Conservation (phyloP, 129 eudicot genomes). For the Daucus carota region DNA sequence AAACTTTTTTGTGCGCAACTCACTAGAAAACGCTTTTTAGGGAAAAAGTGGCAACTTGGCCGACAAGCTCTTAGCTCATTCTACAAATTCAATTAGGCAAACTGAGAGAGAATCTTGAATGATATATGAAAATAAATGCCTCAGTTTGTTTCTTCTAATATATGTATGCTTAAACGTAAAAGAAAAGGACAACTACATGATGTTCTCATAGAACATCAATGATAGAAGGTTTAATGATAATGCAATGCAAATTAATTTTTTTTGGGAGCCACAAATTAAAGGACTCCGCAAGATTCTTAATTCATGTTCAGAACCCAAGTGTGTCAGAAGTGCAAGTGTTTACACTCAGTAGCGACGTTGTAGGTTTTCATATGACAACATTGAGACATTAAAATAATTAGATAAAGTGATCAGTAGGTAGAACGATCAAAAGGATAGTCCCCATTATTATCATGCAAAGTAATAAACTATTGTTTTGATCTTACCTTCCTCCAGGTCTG, state of each 20-base stretch:
- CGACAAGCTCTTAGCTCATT: not conserved
- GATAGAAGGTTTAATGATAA: too few relatives aligned
- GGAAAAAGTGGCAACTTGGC: not conserved
- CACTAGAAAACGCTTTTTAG: too few relatives aligned
- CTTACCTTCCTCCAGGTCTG: conserved; percentile 93
- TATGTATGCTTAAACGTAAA: not conserved
- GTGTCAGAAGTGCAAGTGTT: not conserved
- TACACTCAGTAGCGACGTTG: not conserved
- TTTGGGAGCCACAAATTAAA: too few relatives aligned
- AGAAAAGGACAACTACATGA: not conserved
- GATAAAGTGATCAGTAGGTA: not conserved
- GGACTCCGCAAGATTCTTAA: too few relatives aligned
- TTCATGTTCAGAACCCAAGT: not conserved
- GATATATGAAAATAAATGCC: not conserved
- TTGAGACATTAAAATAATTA: not conserved
- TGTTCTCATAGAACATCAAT: not conserved
- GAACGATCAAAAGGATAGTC: not conserved
- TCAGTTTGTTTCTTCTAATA: not conserved
- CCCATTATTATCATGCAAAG: not conserved
- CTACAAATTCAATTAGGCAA: not conserved
- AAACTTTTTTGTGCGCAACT: too few relatives aligned
- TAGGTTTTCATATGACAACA: not conserved
- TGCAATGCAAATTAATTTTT: too few relatives aligned
- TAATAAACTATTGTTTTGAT: not conserved
- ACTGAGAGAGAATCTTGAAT: not conserved